A percentile compares a stretch with the other conserved stretches of the same genome.
Conservation (phyloP, 163 green algal genomes). For the Scenedesmus sp. region DNA sequence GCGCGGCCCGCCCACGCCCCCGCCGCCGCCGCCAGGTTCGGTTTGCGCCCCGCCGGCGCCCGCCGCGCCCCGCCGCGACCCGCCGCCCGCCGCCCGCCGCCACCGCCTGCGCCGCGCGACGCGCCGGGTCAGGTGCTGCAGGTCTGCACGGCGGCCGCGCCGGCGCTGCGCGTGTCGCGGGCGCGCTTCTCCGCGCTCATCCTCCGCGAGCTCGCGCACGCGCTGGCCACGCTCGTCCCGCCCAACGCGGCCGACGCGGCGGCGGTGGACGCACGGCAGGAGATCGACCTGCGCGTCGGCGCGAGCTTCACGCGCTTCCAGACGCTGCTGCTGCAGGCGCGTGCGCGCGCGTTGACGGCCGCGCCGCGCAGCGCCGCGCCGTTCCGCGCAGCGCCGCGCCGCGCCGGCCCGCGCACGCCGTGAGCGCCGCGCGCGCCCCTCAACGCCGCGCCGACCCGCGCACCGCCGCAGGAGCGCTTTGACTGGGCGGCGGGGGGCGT, state of each 20-base stretch:
- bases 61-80: no score
- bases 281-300: conserved; percentile 97
- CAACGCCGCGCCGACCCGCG: no score
- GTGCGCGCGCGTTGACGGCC: no score
- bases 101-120: no score
- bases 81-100: no score
- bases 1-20: no score
- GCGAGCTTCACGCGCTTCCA: conserved; percentile 97
- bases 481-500: conserved; percentile 68
- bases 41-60: no score
- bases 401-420: no score
- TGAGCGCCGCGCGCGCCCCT: no score
- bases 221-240: conserved; percentile 72
- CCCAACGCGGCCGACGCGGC: conserved; percentile 84
- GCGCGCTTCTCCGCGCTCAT: conserved; percentile 89
- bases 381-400: no score
- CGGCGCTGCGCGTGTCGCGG: conserved; percentile 71
- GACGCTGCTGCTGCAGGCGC: conserved; percentile 90
- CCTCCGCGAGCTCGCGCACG: conserved; percentile 75
- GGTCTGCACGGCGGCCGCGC: conserved; percentile 82
- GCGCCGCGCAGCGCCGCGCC: no score
- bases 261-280: conserved; percentile 94
- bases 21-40: no score
- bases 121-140: conserved; percentile 74
- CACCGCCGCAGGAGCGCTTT: conserved; percentile 74